A percentile compares a stretch with the other conserved stretches of the same genome.
These are phyloP conservation scores for Xylariaceae sp. DNA, from an alignment of 2,329 filamentous ascomycete species.

Conservation along the genomic window DNA sequence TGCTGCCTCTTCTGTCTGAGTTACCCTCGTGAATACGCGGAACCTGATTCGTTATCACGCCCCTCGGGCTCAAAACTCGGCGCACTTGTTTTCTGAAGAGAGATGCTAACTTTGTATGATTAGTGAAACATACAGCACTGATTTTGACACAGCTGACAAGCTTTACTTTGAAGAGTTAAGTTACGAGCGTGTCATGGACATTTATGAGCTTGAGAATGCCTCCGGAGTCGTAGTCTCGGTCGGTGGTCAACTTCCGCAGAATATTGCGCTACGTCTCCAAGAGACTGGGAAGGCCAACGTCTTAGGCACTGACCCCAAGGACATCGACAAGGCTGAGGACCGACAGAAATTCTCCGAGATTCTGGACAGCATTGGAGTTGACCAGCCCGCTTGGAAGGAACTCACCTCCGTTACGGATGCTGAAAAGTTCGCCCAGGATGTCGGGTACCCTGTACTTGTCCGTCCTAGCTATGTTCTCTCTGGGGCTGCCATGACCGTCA, in stretches of 20 bases:
- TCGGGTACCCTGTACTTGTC: constrained; percentile 91
- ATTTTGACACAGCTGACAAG: constrained; percentile 84
- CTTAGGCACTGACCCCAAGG: constrained; percentile 84
- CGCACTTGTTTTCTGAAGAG: neutral
- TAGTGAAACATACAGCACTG: constrained; percentile 69
- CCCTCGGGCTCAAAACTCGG: too few species aligned
- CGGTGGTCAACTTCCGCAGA: constrained; percentile 93
- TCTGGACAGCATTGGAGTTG: constrained; percentile 91
- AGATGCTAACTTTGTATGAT: constrained; percentile 1
- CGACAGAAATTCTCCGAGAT: constrained; percentile 98
- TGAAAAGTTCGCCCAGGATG: constrained; percentile 77
- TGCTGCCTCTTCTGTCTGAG: too few species aligned
- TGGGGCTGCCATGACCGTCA: constrained; percentile 97
- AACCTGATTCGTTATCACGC: too few species aligned
- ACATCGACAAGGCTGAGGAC: constrained; percentile 98
- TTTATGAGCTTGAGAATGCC: constrained; percentile 86
- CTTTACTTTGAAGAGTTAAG: constrained; percentile 96
- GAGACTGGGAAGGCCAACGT: constrained; percentile 86
- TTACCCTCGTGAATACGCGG: too few species aligned
- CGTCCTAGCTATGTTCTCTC: constrained; percentile 94
- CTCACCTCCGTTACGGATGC: constrained; percentile 84
- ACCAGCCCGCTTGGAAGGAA: constrained; percentile 98
- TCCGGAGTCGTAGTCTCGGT: constrained; percentile 91
- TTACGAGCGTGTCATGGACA: constrained; percentile 98
- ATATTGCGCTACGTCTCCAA: constrained; percentile 92